phyloP scores from a whole-genome alignment of 2,329 filamentous ascomycete genomes.

The Paramyrothecium roridum region DNA sequence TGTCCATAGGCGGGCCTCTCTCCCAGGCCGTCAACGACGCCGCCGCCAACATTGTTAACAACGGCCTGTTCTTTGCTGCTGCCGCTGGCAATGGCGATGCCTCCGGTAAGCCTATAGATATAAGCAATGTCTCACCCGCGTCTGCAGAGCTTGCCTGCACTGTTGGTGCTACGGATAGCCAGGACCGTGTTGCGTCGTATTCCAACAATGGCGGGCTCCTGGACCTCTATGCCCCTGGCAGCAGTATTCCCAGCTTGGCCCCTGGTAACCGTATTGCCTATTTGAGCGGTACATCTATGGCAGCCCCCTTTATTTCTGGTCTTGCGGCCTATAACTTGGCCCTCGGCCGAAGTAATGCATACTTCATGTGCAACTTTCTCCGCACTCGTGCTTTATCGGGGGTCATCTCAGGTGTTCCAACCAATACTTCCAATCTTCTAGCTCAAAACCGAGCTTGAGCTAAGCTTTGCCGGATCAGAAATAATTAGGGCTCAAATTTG shows the following conservation, averaged over 20 bases:
- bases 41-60: constrained; percentile 29
- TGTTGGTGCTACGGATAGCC: constrained; percentile 37
- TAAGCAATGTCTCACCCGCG: constrained; percentile 37
- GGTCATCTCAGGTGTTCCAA: constrained; percentile 28
- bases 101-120: constrained; percentile 20
- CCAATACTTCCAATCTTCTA: constrained; percentile 26
- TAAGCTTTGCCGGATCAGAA: no score
- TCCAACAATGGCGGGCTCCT: constrained; percentile 40
- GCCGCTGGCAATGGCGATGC: constrained; percentile 38
- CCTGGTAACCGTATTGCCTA: constrained; percentile 29
- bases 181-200: constrained; percentile 33
- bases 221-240: constrained; percentile 37
- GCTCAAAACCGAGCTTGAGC: constrained; percentile 22
- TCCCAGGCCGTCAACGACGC: constrained; percentile 31
- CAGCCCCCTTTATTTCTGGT: constrained; percentile 32
- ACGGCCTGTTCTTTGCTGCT: constrained; percentile 35
- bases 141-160: constrained; percentile 39
- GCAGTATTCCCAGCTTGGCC: constrained; percentile 34
- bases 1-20: constrained; percentile 34
- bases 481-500: no score
- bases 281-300: constrained; percentile 37
- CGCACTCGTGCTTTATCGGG: constrained; percentile 32
- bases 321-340: constrained; percentile 38
- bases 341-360: constrained; percentile 29
- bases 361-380: constrained; percentile 37